Base-by-base conservation (phyloP, 768 basidiomycete genomes). In the Myochromella boudieri region DNA sequence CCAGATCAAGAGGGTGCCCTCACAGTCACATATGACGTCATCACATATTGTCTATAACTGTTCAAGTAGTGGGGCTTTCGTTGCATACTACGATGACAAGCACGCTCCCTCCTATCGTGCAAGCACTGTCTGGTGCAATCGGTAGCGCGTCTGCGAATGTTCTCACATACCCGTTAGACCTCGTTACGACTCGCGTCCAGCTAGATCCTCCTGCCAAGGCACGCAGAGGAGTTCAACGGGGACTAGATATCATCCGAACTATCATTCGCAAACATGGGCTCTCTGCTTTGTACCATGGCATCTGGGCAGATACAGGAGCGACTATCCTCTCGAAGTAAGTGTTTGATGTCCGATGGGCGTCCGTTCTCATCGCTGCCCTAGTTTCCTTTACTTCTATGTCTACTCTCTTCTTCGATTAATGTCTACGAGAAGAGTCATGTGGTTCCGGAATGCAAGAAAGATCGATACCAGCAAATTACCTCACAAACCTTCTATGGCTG, bases 61-160 rank as follows among this genome's bases (percentile, higher is more conserved):
- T n/a, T n/a, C n/a, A n/a, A n/a, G n/a, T n/a, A n/a, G n/a, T n/a
- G n/a, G n/a, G n/a, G n/a, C n/a, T n/a, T n/a, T n/a, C n/a, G n/a
- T n/a, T n/a, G n/a, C n/a, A n/a, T n/a, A n/a, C n/a, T n/a, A 58
- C 56, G 51, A 82, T 82, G 81, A 78, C 81, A 6, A 79, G 76
- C 47, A 71, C 75, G 0, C 68, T 85, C 2, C 80, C 82, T 3
- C 82, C 82, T 4, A 66, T 82, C 11, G 70, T 77, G 0, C 82
- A 84, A 53, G 82, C 82, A 0, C 66, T 75, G 46, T 77, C 80
- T 4, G 82, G 81, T 2, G 73, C 77, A 1, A 64, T 81, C 32
- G 82, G 79, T 10, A 78, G 77, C 49, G 77, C 77, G 1, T 63
- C 75, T 6, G 78, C 80, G 0, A 81, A 80, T 31, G 27, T 51